Base-by-base conservation (phyloP, 306 rosid species). In the Castanea crenata region DNA sequence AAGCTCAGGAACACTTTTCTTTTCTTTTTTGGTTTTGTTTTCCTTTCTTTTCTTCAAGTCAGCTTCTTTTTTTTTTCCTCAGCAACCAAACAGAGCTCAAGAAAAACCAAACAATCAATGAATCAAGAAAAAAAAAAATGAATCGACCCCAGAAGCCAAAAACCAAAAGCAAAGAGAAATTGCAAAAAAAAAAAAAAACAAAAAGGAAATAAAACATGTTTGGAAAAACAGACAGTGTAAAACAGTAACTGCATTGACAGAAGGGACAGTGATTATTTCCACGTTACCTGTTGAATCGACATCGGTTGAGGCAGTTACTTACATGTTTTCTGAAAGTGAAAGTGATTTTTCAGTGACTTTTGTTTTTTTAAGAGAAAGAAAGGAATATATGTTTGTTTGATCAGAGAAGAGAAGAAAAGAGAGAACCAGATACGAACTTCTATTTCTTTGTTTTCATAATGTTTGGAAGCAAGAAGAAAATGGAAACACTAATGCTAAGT, bases 241-340 rank as follows among this genome's bases (percentile, higher is more conserved):
- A 61, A n/a, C 19, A 57, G 74, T 61, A 52, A 79, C 78, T 10
- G 78, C 71, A 31, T 23, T 46, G 55, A 6, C 44, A 71, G 67
- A 55, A 80, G 73, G 55, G 15, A 21, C 25, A 6, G 46, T 63
- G 35, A 59, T 34, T 38, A 38, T 38, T 38, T 78, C 54, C 73
- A 80, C 44, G 78, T 79, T 81, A 92, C 94, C 92, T 68, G 72
- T 51, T 69, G 55, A 63, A 41, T 72, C 21, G 38, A 14, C 16
- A 44, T 56, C 10, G 54, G 55, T 23, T 10, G 71, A 63, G 83
- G 51, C 79, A 18, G 75, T 74, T 62, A 70, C 79, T 23, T 62
- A 70, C 79, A 52, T 72, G 83, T 75, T 81, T 63, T 52, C 71
- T 23, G 23, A 23, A 23, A 23, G 23, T 38, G 31, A 58, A 14